Percentiles rank a stretch among this genome's conserved stretches.
Evolutionary conservation across 2,329 filamentous ascomycete species (phyloP).

Genomic region (Sphaerostilbella broomeana): DNA sequence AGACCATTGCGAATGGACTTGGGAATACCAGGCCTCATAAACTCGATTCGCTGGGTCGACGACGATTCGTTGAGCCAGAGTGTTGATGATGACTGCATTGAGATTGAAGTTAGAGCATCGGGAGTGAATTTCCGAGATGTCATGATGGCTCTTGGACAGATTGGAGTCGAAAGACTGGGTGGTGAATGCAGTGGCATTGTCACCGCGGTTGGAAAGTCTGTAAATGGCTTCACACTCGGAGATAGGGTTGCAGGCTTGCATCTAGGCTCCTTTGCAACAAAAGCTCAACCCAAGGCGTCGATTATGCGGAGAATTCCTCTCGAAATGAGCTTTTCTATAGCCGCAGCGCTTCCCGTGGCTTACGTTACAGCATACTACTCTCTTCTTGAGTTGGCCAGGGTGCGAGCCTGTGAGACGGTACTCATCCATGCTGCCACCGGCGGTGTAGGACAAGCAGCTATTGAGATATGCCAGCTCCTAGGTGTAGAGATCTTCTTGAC

Average conservation of each 20-base stretch:
- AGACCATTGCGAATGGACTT: not conserved
- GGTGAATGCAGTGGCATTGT: conserved; percentile 22
- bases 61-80: not conserved
- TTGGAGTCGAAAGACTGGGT: conserved; percentile 16
- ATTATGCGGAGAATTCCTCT: conserved; percentile 6
- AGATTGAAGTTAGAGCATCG: conserved; percentile 19
- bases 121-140: conserved; percentile 21
- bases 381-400: conserved; percentile 15
- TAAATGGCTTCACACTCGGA: conserved; percentile 13
- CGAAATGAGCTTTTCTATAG: conserved; percentile 23
- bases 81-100: conserved; percentile 13
- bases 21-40: not conserved
- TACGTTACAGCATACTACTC: conserved; percentile 16
- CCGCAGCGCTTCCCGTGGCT: conserved; percentile 17
- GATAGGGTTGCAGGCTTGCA: conserved; percentile 21
- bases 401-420: conserved; percentile 27
- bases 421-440: conserved; percentile 27
- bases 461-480: conserved; percentile 19
- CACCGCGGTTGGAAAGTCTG: conserved; percentile 12
- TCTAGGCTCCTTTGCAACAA: conserved; percentile 23
- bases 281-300: conserved; percentile 17
- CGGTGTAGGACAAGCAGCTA: conserved; percentile 24
- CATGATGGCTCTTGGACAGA: conserved; percentile 19
- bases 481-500: conserved; percentile 26
- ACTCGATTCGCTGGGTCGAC: not conserved